Percentiles rank a stretch among this genome's conserved stretches.
phyloP scores from a whole-genome alignment of 305 asterid genomes.

The Coffea humblotiana region DNA sequence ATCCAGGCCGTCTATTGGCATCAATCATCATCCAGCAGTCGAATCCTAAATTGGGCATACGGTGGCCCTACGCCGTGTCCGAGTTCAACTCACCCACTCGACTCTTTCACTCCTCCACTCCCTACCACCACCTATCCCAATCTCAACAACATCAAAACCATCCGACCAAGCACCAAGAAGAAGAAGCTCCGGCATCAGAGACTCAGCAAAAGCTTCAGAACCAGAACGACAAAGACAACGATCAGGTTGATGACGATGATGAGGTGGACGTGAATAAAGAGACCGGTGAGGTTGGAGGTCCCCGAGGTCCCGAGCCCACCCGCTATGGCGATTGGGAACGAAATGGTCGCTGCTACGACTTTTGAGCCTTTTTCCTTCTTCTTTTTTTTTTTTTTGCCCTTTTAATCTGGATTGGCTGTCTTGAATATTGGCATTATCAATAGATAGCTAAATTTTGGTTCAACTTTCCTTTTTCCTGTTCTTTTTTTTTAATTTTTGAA shows the following conservation, averaged over 20 bases:
- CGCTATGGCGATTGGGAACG: slow-evolving; percentile 96
- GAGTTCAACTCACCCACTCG: slow-evolving; percentile 34
- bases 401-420: not conserved
- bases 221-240: slow-evolving; percentile 27
- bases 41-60: slow-evolving; percentile 27
- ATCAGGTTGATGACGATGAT: slow-evolving; percentile 20
- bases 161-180: slow-evolving; percentile 11
- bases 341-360: slow-evolving; percentile 83
- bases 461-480: not conserved
- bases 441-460: not conserved
- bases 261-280: slow-evolving; percentile 38
- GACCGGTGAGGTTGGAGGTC: slow-evolving; percentile 86
- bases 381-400: too few relatives aligned
- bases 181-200: slow-evolving; percentile 24
- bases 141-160: slow-evolving; percentile 25
- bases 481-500: not conserved
- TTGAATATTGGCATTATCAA: not conserved
- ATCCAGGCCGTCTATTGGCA: slow-evolving; percentile 40
- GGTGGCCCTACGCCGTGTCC: slow-evolving; percentile 1
- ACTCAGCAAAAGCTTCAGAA: slow-evolving; percentile 26
- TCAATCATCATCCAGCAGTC: slow-evolving; percentile 33
- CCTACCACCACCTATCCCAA: slow-evolving; percentile 29
- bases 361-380: slow-evolving; percentile 35
- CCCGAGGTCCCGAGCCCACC: slow-evolving; percentile 93
- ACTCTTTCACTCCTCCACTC: slow-evolving; percentile 45